Evolutionary conservation across 371 early-diverging fungal genomes (phyloP).

Genomic region (Apophysomyces trapeziformis): DNA sequence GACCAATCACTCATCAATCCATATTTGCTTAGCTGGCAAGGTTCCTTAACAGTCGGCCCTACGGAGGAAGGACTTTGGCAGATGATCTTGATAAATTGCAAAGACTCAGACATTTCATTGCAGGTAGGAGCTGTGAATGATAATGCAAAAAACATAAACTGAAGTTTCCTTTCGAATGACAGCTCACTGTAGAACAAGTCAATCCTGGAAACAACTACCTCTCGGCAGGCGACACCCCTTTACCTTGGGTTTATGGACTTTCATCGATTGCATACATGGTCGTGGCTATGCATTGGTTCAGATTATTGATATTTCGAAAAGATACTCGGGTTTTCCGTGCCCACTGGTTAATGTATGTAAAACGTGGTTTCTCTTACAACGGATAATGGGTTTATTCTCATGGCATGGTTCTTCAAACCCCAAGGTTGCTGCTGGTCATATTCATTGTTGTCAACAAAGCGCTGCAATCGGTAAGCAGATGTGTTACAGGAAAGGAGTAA

Average conservation of each 20-base stretch:
- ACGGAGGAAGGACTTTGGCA: slow-evolving; percentile 56
- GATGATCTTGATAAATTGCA: slow-evolving; percentile 54
- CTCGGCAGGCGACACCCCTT: slow-evolving; percentile 61
- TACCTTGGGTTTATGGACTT: slow-evolving; percentile 51
- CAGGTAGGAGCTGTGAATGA: slow-evolving; percentile 28
- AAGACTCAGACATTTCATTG: slow-evolving; percentile 39
- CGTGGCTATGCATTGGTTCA: slow-evolving; percentile 41
- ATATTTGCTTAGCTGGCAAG: slow-evolving; percentile 26
- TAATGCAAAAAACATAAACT: background rate
- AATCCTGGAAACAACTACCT: slow-evolving; percentile 57
- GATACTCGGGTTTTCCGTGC: slow-evolving; percentile 56
- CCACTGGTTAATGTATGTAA: slow-evolving; percentile 57
- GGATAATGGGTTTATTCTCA: background rate
- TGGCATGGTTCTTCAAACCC: background rate
- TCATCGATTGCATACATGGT: slow-evolving; percentile 41
- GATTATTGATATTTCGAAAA: slow-evolving; percentile 34
- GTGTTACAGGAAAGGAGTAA: background rate
- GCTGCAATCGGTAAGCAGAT: slow-evolving; percentile 50
- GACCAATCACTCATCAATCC: background rate
- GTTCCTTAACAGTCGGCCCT: slow-evolving; percentile 27
- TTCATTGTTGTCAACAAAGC: slow-evolving; percentile 57
- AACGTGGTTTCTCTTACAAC: background rate
- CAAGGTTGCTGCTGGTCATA: slow-evolving; percentile 48
- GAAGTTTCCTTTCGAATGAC: background rate
- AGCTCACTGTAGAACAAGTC: slow-evolving; percentile 50